Evolutionary conservation across 495 filamentous ascomycete species (phyloP), one percentile per base, ranked within the genome.

Genomic region (Neurospora sp.): DNA sequence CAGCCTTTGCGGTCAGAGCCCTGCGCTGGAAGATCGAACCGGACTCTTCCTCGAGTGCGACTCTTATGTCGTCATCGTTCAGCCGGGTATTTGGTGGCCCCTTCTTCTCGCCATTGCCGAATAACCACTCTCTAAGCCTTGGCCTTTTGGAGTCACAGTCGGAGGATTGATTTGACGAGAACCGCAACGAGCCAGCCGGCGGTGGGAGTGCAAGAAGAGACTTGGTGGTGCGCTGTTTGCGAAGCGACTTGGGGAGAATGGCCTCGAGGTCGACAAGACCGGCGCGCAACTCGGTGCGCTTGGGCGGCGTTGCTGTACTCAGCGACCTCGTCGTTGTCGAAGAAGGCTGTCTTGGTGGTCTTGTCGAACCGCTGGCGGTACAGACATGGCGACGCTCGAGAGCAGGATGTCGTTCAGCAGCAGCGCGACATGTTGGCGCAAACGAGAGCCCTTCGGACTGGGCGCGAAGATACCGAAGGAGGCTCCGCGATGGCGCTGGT

Each of bases 1-100:
- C 88, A 2, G 92, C 89, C 81, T 93, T 95, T 7, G 88, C 87
- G 28, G 88, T 86, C 70, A 94, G 81, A 31, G 86, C 85, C 40
- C 93, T 86, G 70, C 89, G 89, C 71, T 89, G 82, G 75, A 88
- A 89, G 76, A 88, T 87, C 17, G 85, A 86, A 9, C 82, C 83
- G 3, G 82, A 83, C 34, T 82, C 79, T 13, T 82, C 82, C 43
- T 89, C 88, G 45, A 85, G 75, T 3, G 84, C 80, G 37, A 86
- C 81, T 8, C 86, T 84, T 2, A 89, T 75, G 71, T 90, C 89
- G 48, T 86, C 85, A n/a, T 84, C 83, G 70, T 86, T 84, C 39
- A 85, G 75, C 11, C 80, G 75, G 24, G 79, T 78, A 5, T 77
- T 69, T 34, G 54, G 54, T 2, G 54, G 54, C 15, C 73, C 74